These are phyloP conservation scores for Eudorina sp. DNA, from an alignment of 139 green algal species.

Conservation along the genomic window DNA sequence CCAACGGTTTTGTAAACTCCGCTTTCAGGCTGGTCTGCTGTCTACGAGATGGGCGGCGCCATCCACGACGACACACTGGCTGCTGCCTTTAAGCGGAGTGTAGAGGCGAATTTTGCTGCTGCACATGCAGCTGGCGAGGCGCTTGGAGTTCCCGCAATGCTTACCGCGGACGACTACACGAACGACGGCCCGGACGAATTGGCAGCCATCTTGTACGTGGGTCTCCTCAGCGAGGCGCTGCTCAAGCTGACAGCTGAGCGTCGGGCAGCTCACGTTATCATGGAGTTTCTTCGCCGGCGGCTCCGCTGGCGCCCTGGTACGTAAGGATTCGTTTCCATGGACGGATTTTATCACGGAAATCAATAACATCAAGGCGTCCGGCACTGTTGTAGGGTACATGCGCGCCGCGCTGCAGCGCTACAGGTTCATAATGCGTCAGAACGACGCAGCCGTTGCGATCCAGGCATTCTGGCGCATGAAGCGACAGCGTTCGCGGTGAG, in stretches of 20 bases:
- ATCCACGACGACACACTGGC: conserved; percentile 57
- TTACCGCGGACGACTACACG: conserved; percentile 74
- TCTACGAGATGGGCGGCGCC: conserved; percentile 65
- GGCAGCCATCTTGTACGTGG: conserved; percentile 76
- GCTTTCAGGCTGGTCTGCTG: conserved; percentile 59
- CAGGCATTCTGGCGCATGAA: conserved; percentile 32
- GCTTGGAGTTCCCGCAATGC: conserved; percentile 83
- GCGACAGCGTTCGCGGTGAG: background rate
- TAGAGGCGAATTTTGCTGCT: conserved; percentile 78
- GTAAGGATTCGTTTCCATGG: background rate
- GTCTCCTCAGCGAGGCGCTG: conserved; percentile 81
- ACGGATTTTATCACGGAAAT: background rate
- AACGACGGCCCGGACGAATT: conserved; percentile 81
- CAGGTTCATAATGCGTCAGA: conserved; percentile 18
- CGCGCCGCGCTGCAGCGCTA: conserved; percentile 62
- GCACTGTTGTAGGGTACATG: conserved; percentile 48
- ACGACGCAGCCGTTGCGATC: conserved; percentile 4
- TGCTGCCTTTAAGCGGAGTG: conserved; percentile 57
- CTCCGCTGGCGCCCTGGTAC: conserved; percentile 59
- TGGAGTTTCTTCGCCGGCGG: conserved; percentile 59
- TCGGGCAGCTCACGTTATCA: conserved; percentile 78
- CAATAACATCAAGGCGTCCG: background rate
- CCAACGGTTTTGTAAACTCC: background rate
- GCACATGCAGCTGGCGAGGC: conserved; percentile 55
- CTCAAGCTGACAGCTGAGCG: conserved; percentile 83